These are phyloP conservation scores for Colletotrichum sp. DNA, from an alignment of 2,329 filamentous ascomycete species.

Conservation along the genomic window DNA sequence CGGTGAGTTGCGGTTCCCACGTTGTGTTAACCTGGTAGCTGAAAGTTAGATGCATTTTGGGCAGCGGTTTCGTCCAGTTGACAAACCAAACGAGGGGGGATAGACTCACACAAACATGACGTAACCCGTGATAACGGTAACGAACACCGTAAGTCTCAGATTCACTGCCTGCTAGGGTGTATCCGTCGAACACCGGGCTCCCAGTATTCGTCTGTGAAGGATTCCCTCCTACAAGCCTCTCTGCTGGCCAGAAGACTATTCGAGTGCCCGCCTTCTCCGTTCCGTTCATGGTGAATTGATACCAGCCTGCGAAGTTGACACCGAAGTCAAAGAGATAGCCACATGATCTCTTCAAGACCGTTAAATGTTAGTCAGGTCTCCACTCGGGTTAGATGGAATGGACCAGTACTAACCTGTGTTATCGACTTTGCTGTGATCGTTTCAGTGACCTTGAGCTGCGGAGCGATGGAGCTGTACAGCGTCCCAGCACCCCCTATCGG, in stretches of 20 bases:
- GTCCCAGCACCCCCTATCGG: neutral
- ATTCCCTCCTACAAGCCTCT: neutral
- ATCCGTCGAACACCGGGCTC: constrained; percentile 15
- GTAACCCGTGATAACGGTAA: constrained; percentile 13
- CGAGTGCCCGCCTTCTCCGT: constrained; percentile 2
- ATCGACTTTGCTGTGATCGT: neutral
- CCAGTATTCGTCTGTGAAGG: neutral
- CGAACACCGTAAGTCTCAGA: neutral
- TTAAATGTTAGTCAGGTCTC: neutral
- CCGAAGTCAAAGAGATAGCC: constrained; percentile 13
- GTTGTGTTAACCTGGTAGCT: neutral
- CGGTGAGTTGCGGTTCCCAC: constrained; percentile 1
- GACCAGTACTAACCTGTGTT: neutral
- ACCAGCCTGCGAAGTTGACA: constrained; percentile 9
- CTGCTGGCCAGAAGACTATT: constrained; percentile 10
- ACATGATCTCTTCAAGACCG: neutral
- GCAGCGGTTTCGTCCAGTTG: too few species aligned
- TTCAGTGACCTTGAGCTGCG: constrained; percentile 9
- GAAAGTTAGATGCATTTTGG: too few species aligned
- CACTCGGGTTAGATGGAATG: fast-evolving
- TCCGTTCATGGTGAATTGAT: neutral
- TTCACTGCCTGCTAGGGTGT: neutral
- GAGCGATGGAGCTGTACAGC: constrained; percentile 3
- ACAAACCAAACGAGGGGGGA: neutral
- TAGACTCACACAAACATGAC: constrained; percentile 1